Evolutionary conservation across 257 asterid genomes (phyloP), one percentile per base, ranked within the genome.

Genomic region (Solanum appendiculatum): DNA sequence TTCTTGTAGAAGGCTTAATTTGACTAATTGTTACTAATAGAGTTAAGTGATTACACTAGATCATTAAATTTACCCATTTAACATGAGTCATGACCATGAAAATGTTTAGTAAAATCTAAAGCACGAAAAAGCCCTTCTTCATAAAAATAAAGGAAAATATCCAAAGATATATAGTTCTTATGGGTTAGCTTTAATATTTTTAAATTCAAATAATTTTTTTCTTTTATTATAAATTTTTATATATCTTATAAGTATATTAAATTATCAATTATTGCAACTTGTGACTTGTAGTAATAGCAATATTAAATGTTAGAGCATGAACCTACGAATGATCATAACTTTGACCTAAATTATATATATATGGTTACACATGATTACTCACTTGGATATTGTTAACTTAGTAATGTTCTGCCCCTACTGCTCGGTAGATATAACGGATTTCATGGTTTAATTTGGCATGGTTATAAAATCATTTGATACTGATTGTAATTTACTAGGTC

Each of bases 261-360:
- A 14, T 48, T 48, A 0, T 48, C 0, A 48, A 48, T 48, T 48
- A 14, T 48, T 48, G 7, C 7, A 5, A 48, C 21, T 1, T 48
- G 0, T 0, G 7, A 48, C 21, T 1, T 48, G 0, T 0, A 1
- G 3, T 46, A 46, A 46, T 46, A 48, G 21, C 56, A 14, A 48
- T 48, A 48, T 14, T 48, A 48, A 48, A 48, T 48, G 56, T 48
- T 48, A 5, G 56, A 48, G 56, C 31, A 73, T 3, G 20, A 37
- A 1, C 56, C 54, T 23, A 23, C 6, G 1, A 75, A 75, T 48
- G 56, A 14, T 48, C 56, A 20, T 48, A 48, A 48, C 56, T 48
- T 48, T 0, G 7, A 48, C 56, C 56, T 0, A 48, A 48, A 48
- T 48, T 48, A 48, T 48, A 48, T 48, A n/a, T n/a, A n/a, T n/a